Evolutionary conservation across 2,329 filamentous ascomycete species (phyloP).

Genomic region (Phaeosphaeria sp.): DNA sequence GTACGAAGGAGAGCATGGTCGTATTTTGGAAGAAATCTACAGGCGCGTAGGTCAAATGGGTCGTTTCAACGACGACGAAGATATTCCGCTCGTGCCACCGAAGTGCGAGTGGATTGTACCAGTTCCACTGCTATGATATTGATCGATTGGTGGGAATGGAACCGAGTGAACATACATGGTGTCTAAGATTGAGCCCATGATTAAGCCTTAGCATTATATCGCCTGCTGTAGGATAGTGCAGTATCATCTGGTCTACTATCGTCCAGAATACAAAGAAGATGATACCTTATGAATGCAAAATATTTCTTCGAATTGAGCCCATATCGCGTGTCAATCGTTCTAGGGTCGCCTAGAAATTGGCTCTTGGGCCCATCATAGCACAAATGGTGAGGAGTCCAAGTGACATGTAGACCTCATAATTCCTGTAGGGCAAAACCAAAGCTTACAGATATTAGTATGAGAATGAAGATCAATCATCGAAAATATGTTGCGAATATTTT

Average conservation of each 20-base stretch:
- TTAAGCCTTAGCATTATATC: neutral
- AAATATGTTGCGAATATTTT: too few species aligned
- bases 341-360: too few species aligned
- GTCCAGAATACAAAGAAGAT: neutral
- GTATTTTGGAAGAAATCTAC: constrained; percentile 66
- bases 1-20: constrained; percentile 65
- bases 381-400: too few species aligned
- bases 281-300: neutral
- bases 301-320: too few species aligned
- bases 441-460: too few species aligned
- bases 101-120: constrained; percentile 68
- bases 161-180: neutral
- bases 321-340: too few species aligned
- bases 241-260: neutral
- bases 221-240: neutral
- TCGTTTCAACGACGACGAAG: constrained; percentile 69
- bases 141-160: neutral
- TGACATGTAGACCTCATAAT: too few species aligned
- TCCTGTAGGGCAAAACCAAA: too few species aligned
- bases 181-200: neutral
- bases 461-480: too few species aligned
- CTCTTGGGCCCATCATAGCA: too few species aligned
- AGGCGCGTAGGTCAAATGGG: constrained; percentile 69
- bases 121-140: neutral
- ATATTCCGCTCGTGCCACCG: constrained; percentile 80